Evolutionary conservation across 129 eudicot species (phyloP), one percentile per base, ranked within the genome.

Genomic region (Tagetes patula): DNA sequence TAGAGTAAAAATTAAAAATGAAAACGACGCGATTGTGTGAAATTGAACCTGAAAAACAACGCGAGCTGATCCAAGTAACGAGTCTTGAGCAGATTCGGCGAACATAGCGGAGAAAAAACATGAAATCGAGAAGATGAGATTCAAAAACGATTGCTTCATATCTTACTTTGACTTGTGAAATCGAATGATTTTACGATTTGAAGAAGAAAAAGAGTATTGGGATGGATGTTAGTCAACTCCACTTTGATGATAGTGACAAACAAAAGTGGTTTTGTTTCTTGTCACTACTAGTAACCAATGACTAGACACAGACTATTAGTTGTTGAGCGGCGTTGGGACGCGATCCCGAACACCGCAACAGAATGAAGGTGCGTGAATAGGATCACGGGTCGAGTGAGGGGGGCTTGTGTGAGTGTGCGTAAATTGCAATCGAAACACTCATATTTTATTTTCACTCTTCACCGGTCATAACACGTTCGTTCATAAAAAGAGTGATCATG

Each of bases 11-110:
- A 6, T 67, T 54, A 20, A 93, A 96, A 96, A 89, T 96, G 75
- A 93, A 93, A 41, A 93, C 98, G 42, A 93, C 98, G 62, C 98
- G 96, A 10, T 34, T 45, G 37, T 71, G 79, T 2, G 55, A 32
- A 71, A 67, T 8, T 67, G 59, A 20, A 93, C 98, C 98, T 93
- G 98, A 77, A 93, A 93, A 41, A 93, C 98, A 38, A 93, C 98
- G 62, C 98, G 96, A 10, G 92, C 72, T 36, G 98, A 93, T 77
- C 98, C 96, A 70, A 93, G 84, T 38, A 82, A 74, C 50, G 98
- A 86, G 56, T 78, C 83, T 60, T 82, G 73, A 67, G 85, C 82
- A 60, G 82, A 56, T 14, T 79, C 87, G 67, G 80, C 83, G 50
- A 71, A 67, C 48, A 82, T 53, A 49, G 74, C 48, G 72, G 78